Evolutionary conservation across 108 stramenopile genomes (phyloP), one percentile per base, ranked within the genome.

Genomic region (Nannochloropsis salina): DNA sequence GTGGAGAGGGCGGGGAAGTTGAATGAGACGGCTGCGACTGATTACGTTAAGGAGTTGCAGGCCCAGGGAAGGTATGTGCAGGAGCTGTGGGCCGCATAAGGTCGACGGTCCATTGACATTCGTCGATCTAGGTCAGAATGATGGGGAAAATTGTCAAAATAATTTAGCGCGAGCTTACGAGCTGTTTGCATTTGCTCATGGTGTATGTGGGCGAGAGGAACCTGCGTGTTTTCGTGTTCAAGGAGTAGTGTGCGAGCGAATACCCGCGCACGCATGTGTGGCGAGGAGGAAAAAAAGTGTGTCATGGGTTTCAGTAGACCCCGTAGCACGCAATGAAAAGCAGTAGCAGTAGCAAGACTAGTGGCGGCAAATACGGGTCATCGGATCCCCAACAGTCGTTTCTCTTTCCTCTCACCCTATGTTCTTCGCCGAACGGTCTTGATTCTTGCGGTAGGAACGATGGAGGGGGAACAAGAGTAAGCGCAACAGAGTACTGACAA

Each of bases 21-120:
- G 83, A 61, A 41, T 0, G 42, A 12, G 15, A 4, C 1, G 61
- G 61, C 61, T 15, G 61, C 61, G 61, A 42, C 80, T 5, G 84
- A 21, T 9, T 41, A 42, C n/a, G 45, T 86, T 2, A 86, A 86
- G 84, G 22, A 2, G 18, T 11, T 86, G 83, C 86, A 86, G 80
- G 84, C 82, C 41, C 83, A 86, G 45, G 84, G 84, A 6, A 80
- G 83, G 41, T 86, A 86, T 80, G 44, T 84, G 2, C 86, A 86
- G 21, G 86, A 86, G 47, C 42, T 86, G 42, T 86, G 86, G 86
- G 22, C 86, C 4, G 86, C 84, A 18, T 86, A 83, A n/a, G n/a
- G 61, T 2, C 5, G n/a, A 3, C 8, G n/a, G 3, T 74, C 6
- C 61, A 9, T 82, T n/a, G 6, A 74, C 31, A 31, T 31, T 31